A percentile compares a stretch with the other conserved stretches of the same genome.
Evolutionary conservation across 2,329 filamentous ascomycete genomes (phyloP).

Genomic region (Hymenotorrendiella dingleyae): DNA sequence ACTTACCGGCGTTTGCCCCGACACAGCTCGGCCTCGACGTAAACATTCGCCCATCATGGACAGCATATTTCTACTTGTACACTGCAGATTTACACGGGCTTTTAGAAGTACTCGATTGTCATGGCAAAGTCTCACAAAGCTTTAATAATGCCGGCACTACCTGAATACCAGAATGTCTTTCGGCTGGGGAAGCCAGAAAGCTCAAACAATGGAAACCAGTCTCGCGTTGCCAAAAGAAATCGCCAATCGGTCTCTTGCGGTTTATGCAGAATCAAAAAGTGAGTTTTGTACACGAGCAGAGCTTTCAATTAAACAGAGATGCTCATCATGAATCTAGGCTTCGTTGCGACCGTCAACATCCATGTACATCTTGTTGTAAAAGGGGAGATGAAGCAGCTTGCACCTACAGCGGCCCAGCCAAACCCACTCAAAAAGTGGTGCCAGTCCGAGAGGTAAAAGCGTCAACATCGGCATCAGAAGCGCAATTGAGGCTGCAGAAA

Average conservation of each 20-base stretch:
- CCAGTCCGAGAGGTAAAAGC: not conserved
- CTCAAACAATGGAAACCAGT: not conserved
- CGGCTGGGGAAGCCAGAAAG: slow-evolving; percentile 5
- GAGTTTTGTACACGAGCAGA: not conserved
- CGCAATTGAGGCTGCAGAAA: slow-evolving; percentile 8
- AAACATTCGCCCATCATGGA: no score
- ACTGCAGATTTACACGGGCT: no score
- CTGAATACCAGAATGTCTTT: slow-evolving; percentile 11
- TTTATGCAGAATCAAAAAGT: slow-evolving; percentile 9
- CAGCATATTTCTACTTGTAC: no score
- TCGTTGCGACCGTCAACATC: slow-evolving; percentile 11
- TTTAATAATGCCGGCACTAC: slow-evolving; percentile 7
- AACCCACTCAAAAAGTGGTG: no score
- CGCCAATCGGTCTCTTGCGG: slow-evolving; percentile 12
- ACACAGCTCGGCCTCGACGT: no score
- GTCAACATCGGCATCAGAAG: slow-evolving; percentile 7
- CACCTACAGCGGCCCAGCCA: not conserved
- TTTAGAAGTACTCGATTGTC: no score
- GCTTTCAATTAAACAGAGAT: not conserved
- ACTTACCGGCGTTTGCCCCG: no score
- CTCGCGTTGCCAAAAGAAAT: slow-evolving; percentile 7
- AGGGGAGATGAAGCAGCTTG: slow-evolving; percentile 5
- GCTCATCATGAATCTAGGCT: slow-evolving; percentile 1
- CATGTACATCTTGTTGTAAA: slow-evolving; percentile 9
- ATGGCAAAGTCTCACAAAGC: no score